These are phyloP conservation scores for Raddia guianensis DNA, from an alignment of 176 grass and related monocot species.

Conservation along the genomic window DNA sequence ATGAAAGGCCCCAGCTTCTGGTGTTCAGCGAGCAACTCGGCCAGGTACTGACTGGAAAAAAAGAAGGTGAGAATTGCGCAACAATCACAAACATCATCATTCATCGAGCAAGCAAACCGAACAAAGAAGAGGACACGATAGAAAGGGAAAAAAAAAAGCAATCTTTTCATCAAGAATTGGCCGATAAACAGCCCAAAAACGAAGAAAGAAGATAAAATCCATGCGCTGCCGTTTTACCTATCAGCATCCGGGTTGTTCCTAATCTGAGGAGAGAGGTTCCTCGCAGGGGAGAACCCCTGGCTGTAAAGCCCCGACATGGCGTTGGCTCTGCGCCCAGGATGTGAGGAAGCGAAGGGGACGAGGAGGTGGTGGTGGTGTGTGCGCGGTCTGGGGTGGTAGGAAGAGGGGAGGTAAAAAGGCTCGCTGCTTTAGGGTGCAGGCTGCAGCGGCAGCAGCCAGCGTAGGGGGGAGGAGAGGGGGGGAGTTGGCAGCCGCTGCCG, in stretches of 20 bases:
- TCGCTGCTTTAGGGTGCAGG: slow-evolving; percentile 55
- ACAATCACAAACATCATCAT: slow-evolving; percentile 11
- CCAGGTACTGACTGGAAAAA: slow-evolving; percentile 77
- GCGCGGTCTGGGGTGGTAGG: slow-evolving; percentile 48
- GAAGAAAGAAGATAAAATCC: slow-evolving; percentile 25
- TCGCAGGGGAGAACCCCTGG: slow-evolving; percentile 81
- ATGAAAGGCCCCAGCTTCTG: slow-evolving; percentile 97
- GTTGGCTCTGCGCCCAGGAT: slow-evolving; percentile 15
- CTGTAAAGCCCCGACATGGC: slow-evolving; percentile 87
- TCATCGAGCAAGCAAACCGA: slow-evolving; percentile 23
- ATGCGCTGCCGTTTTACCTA: slow-evolving; percentile 62
- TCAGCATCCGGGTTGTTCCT: slow-evolving; percentile 75
- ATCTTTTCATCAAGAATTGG: slow-evolving; percentile 53
- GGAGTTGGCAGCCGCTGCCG: slow-evolving; percentile 39
- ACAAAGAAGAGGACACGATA: slow-evolving; percentile 9
- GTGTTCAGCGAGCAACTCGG: slow-evolving; percentile 88
- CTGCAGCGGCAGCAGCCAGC: slow-evolving; percentile 48
- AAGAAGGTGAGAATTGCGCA: slow-evolving; percentile 23
- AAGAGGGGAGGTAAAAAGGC: slow-evolving; percentile 56
- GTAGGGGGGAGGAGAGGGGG: slow-evolving; percentile 17
- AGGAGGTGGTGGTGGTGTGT: slow-evolving; percentile 23
- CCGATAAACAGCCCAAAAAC: slow-evolving; percentile 26
- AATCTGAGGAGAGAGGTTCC: slow-evolving; percentile 83
- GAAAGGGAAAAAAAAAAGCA: slow-evolving; percentile 14
- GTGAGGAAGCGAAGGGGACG: slow-evolving; percentile 10